Conservation (phyloP, 306 rosid species). For the Sicyos baderoa region DNA sequence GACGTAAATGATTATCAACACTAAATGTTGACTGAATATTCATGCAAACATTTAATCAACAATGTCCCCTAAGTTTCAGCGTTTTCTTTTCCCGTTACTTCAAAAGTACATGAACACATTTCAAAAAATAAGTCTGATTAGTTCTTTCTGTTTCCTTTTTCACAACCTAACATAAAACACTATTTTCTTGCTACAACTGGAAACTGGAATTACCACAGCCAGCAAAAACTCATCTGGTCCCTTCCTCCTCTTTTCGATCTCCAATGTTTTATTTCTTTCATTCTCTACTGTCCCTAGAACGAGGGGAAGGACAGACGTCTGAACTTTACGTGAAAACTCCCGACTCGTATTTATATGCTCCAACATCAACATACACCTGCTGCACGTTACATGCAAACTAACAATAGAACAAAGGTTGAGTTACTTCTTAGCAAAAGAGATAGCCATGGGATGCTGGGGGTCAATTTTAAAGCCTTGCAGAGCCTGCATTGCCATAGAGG, state of each 20-base stretch:
- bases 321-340: slow-evolving; percentile 13
- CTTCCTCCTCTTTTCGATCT: background rate
- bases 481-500: slow-evolving; percentile 91
- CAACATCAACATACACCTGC: slow-evolving; percentile 9
- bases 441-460: slow-evolving; percentile 79
- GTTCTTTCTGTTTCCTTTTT: slow-evolving; percentile 2
- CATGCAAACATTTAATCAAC: background rate
- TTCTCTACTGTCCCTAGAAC: background rate
- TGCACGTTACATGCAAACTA: background rate
- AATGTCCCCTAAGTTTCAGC: slow-evolving; percentile 3
- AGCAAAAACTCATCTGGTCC: background rate
- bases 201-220: background rate
- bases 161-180: background rate
- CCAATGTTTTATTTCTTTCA: background rate
- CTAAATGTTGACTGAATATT: background rate
- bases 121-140: background rate
- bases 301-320: background rate
- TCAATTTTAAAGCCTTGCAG: slow-evolving; percentile 93
- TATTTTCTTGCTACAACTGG: background rate
- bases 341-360: background rate
- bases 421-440: slow-evolving; percentile 89
- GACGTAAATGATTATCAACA: slow-evolving; percentile 15
- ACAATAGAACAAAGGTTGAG: background rate
- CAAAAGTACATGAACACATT: background rate
- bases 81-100: background rate